Conservation (phyloP, 352 stramenopile species). For the Phytophthora cactorum region DNA sequence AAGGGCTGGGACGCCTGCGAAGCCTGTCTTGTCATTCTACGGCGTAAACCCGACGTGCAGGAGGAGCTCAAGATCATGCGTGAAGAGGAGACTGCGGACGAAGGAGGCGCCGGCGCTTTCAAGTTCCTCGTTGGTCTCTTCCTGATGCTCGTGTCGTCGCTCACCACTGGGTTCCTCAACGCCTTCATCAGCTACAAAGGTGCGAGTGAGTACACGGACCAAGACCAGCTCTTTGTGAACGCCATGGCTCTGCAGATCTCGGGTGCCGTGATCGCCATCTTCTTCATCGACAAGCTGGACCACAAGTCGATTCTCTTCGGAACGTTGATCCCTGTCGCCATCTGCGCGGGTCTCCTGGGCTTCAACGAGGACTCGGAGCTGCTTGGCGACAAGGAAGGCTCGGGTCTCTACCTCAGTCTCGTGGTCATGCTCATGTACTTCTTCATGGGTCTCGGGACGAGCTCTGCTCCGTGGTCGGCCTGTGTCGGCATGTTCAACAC, state of each 20-base stretch:
- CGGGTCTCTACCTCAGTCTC: conserved; percentile 60
- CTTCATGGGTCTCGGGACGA: conserved; percentile 75
- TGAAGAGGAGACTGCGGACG: conserved; percentile 57
- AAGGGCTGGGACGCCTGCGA: conserved; percentile 79
- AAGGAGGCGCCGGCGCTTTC: conserved; percentile 48
- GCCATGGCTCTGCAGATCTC: conserved; percentile 59
- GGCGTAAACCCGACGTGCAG: conserved; percentile 68
- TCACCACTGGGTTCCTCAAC: conserved; percentile 67
- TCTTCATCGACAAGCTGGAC: conserved; percentile 83
- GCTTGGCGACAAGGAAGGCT: conserved; percentile 44
- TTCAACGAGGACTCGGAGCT: conserved; percentile 66
- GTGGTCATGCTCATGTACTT: conserved; percentile 79
- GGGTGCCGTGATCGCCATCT: conserved; percentile 69
- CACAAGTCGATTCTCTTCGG: conserved; percentile 76
- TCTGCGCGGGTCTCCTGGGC: conserved; percentile 55
- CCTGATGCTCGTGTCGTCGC: conserved; percentile 68
- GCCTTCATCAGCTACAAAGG: conserved; percentile 63
- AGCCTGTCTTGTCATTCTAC: conserved; percentile 62
- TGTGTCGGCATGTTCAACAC: conserved; percentile 72
- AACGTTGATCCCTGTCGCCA: conserved; percentile 63
- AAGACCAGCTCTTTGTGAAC: conserved; percentile 63
- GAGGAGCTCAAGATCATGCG: conserved; percentile 77
- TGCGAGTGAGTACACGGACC: conserved; percentile 48
- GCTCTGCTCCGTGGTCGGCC: conserved; percentile 62
- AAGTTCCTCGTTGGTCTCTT: conserved; percentile 73